Base-by-base conservation (phyloP, 148 eudicot species). In the Nyssa sinensis region DNA sequence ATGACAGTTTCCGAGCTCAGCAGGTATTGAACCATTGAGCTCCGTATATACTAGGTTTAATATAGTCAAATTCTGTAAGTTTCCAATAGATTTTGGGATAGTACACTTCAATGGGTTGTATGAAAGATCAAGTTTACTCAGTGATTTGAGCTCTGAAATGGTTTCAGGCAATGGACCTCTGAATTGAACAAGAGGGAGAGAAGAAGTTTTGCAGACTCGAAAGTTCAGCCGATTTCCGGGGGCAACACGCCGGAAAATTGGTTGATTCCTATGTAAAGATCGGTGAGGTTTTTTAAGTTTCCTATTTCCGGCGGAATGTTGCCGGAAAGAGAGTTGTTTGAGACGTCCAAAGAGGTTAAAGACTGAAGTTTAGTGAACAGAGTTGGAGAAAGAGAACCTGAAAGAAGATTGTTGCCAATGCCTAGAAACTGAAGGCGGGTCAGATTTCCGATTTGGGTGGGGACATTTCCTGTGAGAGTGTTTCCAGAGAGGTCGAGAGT, bases 281-380 rank as follows among this genome's bases (percentile, higher is more conserved):
- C 84, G 14, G 78, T 77, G 0, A 86, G 78, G 2, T 72, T 77
- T 1, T 21, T 32, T 58, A 84, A 58, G 6, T 77, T 76, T 10
- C 85, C 84, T 10, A 85, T 77, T 8, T 77, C 84, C 24, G 78
- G 77, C 7, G 88, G 82, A 70, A 85, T 74, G 24, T 16, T 19
- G 16, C 86, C 86, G 24, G 83, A 86, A 1, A 86, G 75, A n/a
- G 86, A 60, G 70, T 86, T 86, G 77, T 86, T 86, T 23, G 89
- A 79, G 17, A 86, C 78, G 47, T 86, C 89, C 19, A 86, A 60
- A 21, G 67, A 37, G 4, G 79, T 57, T 16, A 86, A 62, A 30
- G 76, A 73, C 11, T 49, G 74, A 49, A 83, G 76, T 44, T 74
- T 37, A 7, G 71, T 24, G 31, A 82, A 68, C 3, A 81, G 67